Conservation (phyloP, 306 rosid species). For the Dryas alaskensis region DNA sequence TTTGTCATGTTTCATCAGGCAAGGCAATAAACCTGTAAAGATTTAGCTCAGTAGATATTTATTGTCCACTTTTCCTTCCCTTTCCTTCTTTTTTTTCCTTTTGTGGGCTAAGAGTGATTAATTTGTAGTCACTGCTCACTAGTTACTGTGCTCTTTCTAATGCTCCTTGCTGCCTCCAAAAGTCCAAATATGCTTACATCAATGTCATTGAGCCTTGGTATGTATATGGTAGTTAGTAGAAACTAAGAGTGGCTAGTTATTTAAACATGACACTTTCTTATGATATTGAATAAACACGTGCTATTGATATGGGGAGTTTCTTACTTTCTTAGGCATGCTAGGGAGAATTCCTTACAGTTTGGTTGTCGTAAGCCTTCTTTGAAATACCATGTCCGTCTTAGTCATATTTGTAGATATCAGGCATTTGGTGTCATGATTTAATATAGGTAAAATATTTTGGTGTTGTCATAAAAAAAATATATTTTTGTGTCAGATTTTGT, state of each 20-base stretch:
- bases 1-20: constrained; percentile 9
- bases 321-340: neutral
- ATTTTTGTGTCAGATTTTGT: neutral
- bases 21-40: neutral
- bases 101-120: neutral
- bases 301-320: neutral
- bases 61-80: neutral
- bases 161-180: neutral
- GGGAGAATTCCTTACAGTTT: neutral
- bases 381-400: neutral
- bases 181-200: neutral
- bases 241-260: neutral
- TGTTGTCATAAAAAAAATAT: too few relatives aligned
- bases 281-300: neutral
- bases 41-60: neutral
- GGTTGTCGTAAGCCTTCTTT: neutral
- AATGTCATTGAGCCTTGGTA: neutral
- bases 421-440: neutral
- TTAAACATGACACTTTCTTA: neutral
- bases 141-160: neutral
- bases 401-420: neutral
- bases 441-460: neutral
- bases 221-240: neutral
- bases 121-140: neutral
- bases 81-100: neutral